Evolutionary conservation across 2,329 filamentous ascomycete species (phyloP), one percentile per base, ranked within the genome.

Genomic region (Pseudonectria foliicola): DNA sequence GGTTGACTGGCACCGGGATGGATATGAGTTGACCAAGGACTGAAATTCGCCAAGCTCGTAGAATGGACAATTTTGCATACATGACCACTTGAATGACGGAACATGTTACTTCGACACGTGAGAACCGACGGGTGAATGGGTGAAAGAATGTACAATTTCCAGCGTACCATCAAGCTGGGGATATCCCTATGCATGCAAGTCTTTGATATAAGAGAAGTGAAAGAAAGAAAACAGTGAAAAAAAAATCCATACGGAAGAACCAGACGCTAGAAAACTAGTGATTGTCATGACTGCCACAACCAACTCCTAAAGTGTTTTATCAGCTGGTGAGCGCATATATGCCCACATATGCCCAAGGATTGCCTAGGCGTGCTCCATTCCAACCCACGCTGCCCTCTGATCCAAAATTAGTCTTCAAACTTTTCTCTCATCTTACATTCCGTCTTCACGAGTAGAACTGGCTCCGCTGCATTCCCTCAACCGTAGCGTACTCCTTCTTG

Each of bases 401-500:
- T 6, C 18, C 18, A 21, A 21, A 21, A 21, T 21, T 21, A 21
- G 5, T 21, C 18, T 8, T 33, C 27, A 13, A 10, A 6, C 12
- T 31, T 26, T 33, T 27, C n/a, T 6, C 11, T 18, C 4, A 16
- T 13, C 10, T 4, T 6, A n/a, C 26, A 27, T 25, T 16, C 14
- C 25, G 13, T 21, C 49, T 63, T 46, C 52, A 76, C 13, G 71
- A 72, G 56, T 76, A 74, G 46, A 77, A 77, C 33, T 75, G 70
- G 33, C 71, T 70, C 52, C 75, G 71, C 50, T 75, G 71, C 59
- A 77, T 76, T 44, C 67, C 70, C 42, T 73, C 71, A 1, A 64
- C 64, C 2, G 68, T 68, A 10, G 72, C 67, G 33, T 72, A 71
- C 15, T 73, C 71, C 32, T 69, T 65, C 56, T 70, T 73, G 38